Evolutionary conservation across 2,329 filamentous ascomycete genomes (phyloP), one percentile per base, ranked within the genome.

Genomic region (Penicillium sp.): DNA sequence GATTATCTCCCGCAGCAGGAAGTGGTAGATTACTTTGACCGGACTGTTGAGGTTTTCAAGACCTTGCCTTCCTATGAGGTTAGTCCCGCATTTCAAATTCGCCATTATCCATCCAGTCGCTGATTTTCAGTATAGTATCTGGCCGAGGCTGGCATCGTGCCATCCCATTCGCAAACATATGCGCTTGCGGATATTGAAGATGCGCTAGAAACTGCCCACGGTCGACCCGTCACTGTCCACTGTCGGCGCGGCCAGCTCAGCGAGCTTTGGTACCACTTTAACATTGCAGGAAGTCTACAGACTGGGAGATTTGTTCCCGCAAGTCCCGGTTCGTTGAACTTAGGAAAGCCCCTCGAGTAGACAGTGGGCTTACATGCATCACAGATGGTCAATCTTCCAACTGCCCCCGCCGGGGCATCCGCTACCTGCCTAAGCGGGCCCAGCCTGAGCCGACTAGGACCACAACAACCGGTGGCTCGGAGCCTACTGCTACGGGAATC

Each of bases 1-100:
- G 63, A 71, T n/a, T 87, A 88, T 67, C 70, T 76, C 49, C 69
- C 79, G 0, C 81, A 80, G 10, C 77, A 87, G 54, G 88, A 90
- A 63, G 84, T 85, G 0, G 79, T 82, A 11, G 85, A 87, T 65
- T 90, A 82, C 72, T 89, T 90, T 71, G 75, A 85, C 62, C 81
- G 79, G 51, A 77, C 85, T 2, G 84, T 89, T 4, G 76, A 79
- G 20, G 66, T 90, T 2, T 90, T 88, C 76, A 82, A 87, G 69
- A 74, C 74, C 0, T 75, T 90, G 8, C 83, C 86, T 11, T 84
- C 83, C 11, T 89, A 89, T 68, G 65, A 81, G 49, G 79, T 80
- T 53, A 43, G 67, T 63, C 27, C 39, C 1, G 40, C 25, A 43
- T 25, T 42, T 35, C 13, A 31, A 14, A 41, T 39, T 7, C 8